Base-by-base conservation (phyloP, 2,329 filamentous ascomycete genomes). In the Ramularia endophylla region DNA sequence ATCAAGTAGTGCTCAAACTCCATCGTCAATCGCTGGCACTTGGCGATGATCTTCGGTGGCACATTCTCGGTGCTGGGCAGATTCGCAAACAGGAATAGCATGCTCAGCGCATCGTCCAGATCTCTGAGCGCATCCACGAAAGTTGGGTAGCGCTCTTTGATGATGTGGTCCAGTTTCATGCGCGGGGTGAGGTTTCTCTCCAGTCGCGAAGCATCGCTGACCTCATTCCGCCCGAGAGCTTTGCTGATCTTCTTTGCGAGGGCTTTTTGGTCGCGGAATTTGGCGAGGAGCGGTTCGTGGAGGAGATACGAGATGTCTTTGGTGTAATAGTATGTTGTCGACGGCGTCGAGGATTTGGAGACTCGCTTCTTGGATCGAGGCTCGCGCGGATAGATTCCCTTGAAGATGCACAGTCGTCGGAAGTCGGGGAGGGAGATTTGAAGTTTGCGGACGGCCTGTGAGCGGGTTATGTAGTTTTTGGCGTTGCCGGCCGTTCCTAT, bases 1-100 rank as follows among this genome's bases (percentile, higher is more conserved):
- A 98, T 98, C 49, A 98, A 76, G 67, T 95, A 98, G 72, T 97
- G 92, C 69, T 97, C 85, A 66, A 98, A 98, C 70, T 98, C 92
- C 65, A 90, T 82, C 57, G 84, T 90, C 40, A 98, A 72, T 41
- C 87, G 82, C 71, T 97, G 89, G 72, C 92, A 98, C 51, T 88
- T 83, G 39, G 88, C 85, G 64, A 98, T 89, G 67, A 94, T 95
- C 75, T 95, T 95, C 46, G 88, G 82, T 34, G 92, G 90, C 12
- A 98, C 88, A 50, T 85, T 83, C 17, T 83, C 76, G 52, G 87
- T 94, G 15, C 89, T 92, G 2, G 92, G 92, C 20, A 98, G 80
- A 66, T 92, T 97, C 56, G 92, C 90, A 67, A 98, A 98, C 28
- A 98, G 77, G 72, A 95, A 97, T 3, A 98, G 78, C 81, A 98